These are phyloP conservation scores for Skeletonema tropicum DNA, from an alignment of 108 stramenopile genomes.

Conservation along the genomic window DNA sequence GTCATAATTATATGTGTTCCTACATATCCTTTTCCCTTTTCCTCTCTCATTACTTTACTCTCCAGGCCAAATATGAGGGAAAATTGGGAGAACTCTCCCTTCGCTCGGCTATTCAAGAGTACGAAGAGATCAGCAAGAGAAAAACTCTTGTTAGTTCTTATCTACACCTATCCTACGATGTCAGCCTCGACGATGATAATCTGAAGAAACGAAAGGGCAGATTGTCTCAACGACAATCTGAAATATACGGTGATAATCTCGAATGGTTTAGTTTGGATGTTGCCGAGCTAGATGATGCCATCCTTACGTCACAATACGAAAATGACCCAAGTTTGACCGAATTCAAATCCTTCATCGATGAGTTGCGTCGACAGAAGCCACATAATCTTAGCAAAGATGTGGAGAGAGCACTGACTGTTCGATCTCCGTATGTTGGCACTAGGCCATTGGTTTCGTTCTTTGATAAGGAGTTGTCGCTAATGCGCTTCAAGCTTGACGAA, in stretches of 20 bases:
- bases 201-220: conserved; percentile 51
- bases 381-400: conserved; percentile 54
- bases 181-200: conserved; percentile 34
- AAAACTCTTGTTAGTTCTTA: conserved; percentile 32
- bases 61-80: conserved; percentile 33
- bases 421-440: conserved; percentile 44
- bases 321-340: conserved; percentile 14
- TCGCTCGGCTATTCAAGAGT: conserved; percentile 37
- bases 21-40: not conserved
- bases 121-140: conserved; percentile 35
- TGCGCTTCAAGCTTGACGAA: conserved; percentile 39
- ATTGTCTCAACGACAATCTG: conserved; percentile 30
- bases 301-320: conserved; percentile 20
- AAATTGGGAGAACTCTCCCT: conserved; percentile 22
- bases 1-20: too few species aligned
- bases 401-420: conserved; percentile 50
- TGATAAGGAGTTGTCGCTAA: conserved; percentile 50
- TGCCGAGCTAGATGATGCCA: conserved; percentile 23
- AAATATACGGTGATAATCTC: conserved; percentile 40
- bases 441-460: conserved; percentile 43
- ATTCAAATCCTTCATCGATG: conserved; percentile 46
- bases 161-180: conserved; percentile 40
- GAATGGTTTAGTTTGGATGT: conserved; percentile 55
- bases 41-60: not conserved
- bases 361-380: conserved; percentile 39